Evolutionary conservation across 345 rosid genomes (phyloP), one percentile per base, ranked within the genome.

Genomic region (Abelmoschus esculentus): DNA sequence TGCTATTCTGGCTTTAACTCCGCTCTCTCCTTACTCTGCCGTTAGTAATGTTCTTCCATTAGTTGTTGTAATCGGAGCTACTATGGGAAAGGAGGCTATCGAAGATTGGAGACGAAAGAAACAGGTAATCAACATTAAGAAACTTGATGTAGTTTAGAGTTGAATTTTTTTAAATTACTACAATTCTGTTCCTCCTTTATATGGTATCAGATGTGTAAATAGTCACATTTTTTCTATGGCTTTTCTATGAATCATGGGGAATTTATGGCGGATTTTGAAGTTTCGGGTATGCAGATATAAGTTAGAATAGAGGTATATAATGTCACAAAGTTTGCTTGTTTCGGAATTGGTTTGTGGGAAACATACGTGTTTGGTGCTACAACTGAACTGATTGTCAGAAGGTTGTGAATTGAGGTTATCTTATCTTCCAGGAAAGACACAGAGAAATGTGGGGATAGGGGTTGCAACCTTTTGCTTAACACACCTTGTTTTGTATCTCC

Each of bases 21-120:
- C 91, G 0, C 75, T 95, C 2, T 84, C 99, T 12, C 99, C 99
- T 65, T 91, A 90, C 83, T 67, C 93, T 0, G 76, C 96, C 22
- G 46, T 88, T 59, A 95, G 97, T 75, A 90, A 81, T 81, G 85
- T 88, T 44, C 82, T 95, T 79, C 99, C 99, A 73, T 92, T 95
- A 46, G 82, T 79, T 42, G 79, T 86, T 67, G 99, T 95, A 60
- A 84, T 95, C 29, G 89, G 86, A 61, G 96, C 73, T 13, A 88
- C 96, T 15, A 95, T 95, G 97, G 97, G 83, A 59, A 95, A 95
- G 78, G 99, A 95, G 83, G 74, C 61, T 22, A 32, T 91, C 44
- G 99, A 95, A 81, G 99, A 95, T 72, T 89, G 96, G 92, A 84
- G 80, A 53, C 79, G 99, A 13, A 90, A 87, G 63, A 74, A 67